Evolutionary conservation across 1,139 yeast genomes (phyloP).

Genomic region (Debaryomyces subglobosus): DNA sequence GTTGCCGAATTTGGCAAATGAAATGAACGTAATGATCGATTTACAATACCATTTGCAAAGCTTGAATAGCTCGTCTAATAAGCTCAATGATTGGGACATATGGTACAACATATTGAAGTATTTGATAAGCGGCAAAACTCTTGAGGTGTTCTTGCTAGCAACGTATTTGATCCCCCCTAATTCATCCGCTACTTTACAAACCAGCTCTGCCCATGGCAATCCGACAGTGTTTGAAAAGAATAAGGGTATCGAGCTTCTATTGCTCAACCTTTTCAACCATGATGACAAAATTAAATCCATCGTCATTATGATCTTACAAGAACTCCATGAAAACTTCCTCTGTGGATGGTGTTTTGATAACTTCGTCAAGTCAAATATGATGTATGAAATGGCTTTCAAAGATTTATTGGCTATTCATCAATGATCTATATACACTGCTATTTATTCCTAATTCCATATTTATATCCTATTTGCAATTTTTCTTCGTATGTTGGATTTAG

Average conservation of each 20-base stretch:
- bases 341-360: slow-evolving; percentile 52
- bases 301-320: slow-evolving; percentile 48
- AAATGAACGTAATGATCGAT: slow-evolving; percentile 48
- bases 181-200: slow-evolving; percentile 45
- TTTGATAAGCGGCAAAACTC: slow-evolving; percentile 46
- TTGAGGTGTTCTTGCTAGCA: slow-evolving; percentile 43
- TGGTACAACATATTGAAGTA: slow-evolving; percentile 51
- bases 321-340: slow-evolving; percentile 46
- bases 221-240: slow-evolving; percentile 50
- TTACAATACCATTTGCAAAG: slow-evolving; percentile 48
- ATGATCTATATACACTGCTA: slow-evolving; percentile 3
- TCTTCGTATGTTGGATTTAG: neutral
- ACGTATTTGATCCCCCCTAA: slow-evolving; percentile 51
- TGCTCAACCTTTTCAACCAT: slow-evolving; percentile 37
- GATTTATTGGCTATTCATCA: slow-evolving; percentile 25
- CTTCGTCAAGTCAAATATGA: slow-evolving; percentile 40
- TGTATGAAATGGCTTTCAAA: slow-evolving; percentile 46
- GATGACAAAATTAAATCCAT: slow-evolving; percentile 47
- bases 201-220: slow-evolving; percentile 42
- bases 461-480: neutral
- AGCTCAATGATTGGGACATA: slow-evolving; percentile 36
- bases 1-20: slow-evolving; percentile 44
- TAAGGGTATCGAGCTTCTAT: slow-evolving; percentile 47
- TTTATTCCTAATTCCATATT: slow-evolving; percentile 3
- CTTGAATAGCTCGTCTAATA: slow-evolving; percentile 25